Base-by-base conservation (phyloP, 1,284 basidiomycete species). In the Leccinum insigne region DNA sequence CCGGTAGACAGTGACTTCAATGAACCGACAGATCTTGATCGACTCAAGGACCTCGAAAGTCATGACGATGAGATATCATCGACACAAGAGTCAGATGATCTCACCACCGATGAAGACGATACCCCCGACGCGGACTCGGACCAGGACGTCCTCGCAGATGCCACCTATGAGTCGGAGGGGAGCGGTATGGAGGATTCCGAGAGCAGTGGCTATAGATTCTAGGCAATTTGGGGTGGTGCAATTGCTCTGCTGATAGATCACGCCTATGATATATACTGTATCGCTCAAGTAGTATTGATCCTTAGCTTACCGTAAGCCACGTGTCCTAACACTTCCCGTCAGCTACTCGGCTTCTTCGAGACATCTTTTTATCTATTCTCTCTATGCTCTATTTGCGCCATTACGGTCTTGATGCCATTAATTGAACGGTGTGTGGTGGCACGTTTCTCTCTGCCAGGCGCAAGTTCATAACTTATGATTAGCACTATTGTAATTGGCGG, bases 301-400 rank as follows among this genome's bases (percentile, higher is more conserved):
- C 40, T 40, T 40, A 40, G 40, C 40, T 40, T 40, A 26, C 26
- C 26, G 26, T 26, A 26, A 38, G 38, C 38, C 38, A 40, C 38
- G 38, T 40, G 38, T 40, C 38, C 38, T 40, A 40, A 40, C 14
- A 14, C 14, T 40, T 40, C 40, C 40, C 40, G 14, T 42, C 14
- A 42, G 94, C 84, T 99, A 5, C 86, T 99, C 47, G 93, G 29
- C 29, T 32, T 32, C 29, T 32, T 32, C 29, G 29, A 96, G 77
- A 98, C 93, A 85, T 89, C 91, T 0, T 99, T 98, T 77, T 89
- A 92, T 73, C 84, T 98, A 35, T 98, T 99, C 77, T 89, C 90
- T 1, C 75, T 95, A 32, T 32, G 29, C 29, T 32, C 29, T 32
- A 32, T 32, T 58, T 88, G 94, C 67, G 94, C 94, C 5, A 32